Base-by-base conservation (phyloP, 1,284 basidiomycete species). In the Melampsora americana region DNA sequence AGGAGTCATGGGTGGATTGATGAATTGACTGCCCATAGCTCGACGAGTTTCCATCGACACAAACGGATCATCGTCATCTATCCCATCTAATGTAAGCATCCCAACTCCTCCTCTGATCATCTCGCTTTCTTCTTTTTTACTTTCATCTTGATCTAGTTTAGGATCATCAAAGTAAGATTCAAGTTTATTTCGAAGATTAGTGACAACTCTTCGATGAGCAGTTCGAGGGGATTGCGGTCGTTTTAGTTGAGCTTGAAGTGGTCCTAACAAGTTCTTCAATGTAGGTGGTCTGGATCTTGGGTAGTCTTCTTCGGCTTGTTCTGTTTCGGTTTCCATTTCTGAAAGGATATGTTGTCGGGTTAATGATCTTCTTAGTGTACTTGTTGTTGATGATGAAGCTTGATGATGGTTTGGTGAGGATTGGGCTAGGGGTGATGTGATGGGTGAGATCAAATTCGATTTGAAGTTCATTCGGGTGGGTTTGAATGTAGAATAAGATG, bases 181-280 rank as follows among this genome's bases (percentile, higher is more conserved):
- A 42, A 42, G 42, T 65, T 72, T 62, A 35, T 65, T 72, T 35
- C 70, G 39, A 1, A 72, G 59, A 65, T 66, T 72, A 61, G 50
- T 72, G 35, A 72, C 70, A 44, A 72, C 56, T 28, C 50, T 35
- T 46, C 70, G n/a, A 44, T 72, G 70, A 35, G 70, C 70, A 35
- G 70, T 72, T 35, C 70, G 70, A 50, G 70, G 70, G 18, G 61
- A 66, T 30, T 72, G 70, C 11, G 70, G 70, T 16, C 70, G 61
- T 72, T 72, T 72, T 11, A 72, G 53, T 64, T 72, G 70, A 53
- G 70, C 70, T 46, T 72, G 70, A 6, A 72, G 62, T 44, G 70
- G 70, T n/a, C 59, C 70, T 18, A 72, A 50, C 5, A 72, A 50
- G 28, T 72, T 72, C 23, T 62, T 53, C 30, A 72, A 42, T 9